Percentiles rank a stretch among this genome's conserved stretches.
Conservation (phyloP, 2,329 filamentous ascomycete genomes). For the Epichloe sp. region DNA sequence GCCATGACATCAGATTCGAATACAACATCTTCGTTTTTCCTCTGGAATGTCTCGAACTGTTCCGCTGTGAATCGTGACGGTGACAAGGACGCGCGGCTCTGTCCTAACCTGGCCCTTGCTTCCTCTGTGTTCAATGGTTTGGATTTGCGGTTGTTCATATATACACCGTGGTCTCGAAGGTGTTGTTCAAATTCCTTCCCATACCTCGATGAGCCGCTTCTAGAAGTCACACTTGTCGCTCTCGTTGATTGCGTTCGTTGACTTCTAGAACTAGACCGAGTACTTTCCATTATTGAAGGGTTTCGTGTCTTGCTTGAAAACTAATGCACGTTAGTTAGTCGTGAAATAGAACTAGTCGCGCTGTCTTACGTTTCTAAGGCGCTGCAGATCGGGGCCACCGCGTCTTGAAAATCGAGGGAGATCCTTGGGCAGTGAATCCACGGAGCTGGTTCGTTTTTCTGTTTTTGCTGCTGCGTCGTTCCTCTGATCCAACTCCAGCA, state of each 20-base stretch:
- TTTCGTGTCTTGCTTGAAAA: not conserved
- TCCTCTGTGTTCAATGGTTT: slow-evolving; percentile 12
- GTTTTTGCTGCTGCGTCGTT: slow-evolving; percentile 4
- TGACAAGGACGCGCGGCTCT: not conserved
- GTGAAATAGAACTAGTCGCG: slow-evolving; percentile 17
- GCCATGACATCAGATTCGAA: not conserved
- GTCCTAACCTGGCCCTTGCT: not conserved
- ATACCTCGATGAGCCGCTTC: not conserved
- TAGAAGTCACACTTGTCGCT: not conserved
- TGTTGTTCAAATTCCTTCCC: slow-evolving; percentile 2
- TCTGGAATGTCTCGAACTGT: not conserved
- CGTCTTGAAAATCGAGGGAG: not conserved
- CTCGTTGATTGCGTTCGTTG: not conserved
- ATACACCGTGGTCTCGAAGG: not conserved
- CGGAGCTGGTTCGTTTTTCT: not conserved
- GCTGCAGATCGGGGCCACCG: slow-evolving; percentile 1
- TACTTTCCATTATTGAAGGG: not conserved
- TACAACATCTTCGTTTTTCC: not conserved
- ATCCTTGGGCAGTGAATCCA: not conserved
- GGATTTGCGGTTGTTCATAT: slow-evolving; percentile 6
- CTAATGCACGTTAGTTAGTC: not conserved
- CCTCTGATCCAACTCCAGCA: slow-evolving; percentile 16
- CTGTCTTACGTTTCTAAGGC: slow-evolving; percentile 7
- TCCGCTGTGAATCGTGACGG: not conserved
- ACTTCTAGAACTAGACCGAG: not conserved